A percentile compares a stretch with the other conserved stretches of the same genome.
phyloP scores from a whole-genome alignment of 2,329 filamentous ascomycete species.

The Acrocalymma vagum region DNA sequence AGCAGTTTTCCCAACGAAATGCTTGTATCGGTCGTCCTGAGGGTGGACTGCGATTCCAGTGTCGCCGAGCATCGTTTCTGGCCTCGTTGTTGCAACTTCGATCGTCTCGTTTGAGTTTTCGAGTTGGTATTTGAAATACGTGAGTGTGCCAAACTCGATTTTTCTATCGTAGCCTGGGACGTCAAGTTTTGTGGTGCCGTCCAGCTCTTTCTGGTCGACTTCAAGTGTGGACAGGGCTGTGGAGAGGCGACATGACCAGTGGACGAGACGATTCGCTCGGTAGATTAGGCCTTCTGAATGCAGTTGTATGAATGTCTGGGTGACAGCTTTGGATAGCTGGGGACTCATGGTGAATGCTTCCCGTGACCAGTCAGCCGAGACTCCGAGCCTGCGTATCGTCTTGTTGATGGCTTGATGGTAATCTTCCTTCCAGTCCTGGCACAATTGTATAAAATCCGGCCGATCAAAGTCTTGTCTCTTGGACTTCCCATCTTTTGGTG shows the following conservation, averaged over 20 bases:
- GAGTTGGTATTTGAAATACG: neutral
- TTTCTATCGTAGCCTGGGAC: slow-evolving; percentile 1
- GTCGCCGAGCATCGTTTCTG: slow-evolving; percentile 85
- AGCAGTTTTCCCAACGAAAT: slow-evolving; percentile 85
- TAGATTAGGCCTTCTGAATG: too few relatives aligned
- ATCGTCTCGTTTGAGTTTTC: neutral
- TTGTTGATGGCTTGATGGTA: slow-evolving; percentile 89
- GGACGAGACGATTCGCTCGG: too few relatives aligned
- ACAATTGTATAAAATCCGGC: slow-evolving; percentile 77
- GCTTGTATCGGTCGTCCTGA: slow-evolving; percentile 81
- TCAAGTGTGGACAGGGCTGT: too few relatives aligned
- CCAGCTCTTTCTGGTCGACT: too few relatives aligned
- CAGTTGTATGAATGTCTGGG: slow-evolving; percentile 92
- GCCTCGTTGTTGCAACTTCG: neutral
- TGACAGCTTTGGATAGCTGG: slow-evolving; percentile 82
- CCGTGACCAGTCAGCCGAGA: slow-evolving; percentile 90
- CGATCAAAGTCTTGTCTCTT: slow-evolving; percentile 91
- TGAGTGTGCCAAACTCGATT: neutral
- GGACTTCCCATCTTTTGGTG: slow-evolving; percentile 82
- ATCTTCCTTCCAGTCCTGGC: slow-evolving; percentile 93
- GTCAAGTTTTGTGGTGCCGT: too few relatives aligned
- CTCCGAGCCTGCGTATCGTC: slow-evolving; percentile 82
- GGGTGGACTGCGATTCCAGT: slow-evolving; percentile 91
- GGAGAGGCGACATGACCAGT: too few relatives aligned
- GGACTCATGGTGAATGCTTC: slow-evolving; percentile 94